Conservation (phyloP, 495 filamentous ascomycete genomes). For the Lentithecium fluviatile region DNA sequence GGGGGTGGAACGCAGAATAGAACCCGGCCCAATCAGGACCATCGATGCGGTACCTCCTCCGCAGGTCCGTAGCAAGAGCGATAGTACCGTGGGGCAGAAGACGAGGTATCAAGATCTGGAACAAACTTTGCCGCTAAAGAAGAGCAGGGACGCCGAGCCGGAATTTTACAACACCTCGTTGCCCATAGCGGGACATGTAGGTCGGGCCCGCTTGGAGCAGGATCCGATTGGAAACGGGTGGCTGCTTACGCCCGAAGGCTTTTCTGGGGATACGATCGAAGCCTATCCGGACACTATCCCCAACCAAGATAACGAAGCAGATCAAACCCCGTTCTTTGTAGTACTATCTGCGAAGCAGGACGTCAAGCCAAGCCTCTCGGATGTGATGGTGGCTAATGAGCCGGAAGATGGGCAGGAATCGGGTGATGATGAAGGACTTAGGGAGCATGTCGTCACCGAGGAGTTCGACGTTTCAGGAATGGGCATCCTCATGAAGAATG, state of each 20-base stretch:
- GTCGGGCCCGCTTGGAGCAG: conserved; percentile 2
- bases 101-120: conserved; percentile 1
- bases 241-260: conserved; percentile 1
- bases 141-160: background rate
- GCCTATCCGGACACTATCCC: conserved; percentile 18
- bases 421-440: background rate
- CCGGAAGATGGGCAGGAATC: background rate
- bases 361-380: background rate
- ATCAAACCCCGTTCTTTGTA: conserved; percentile 1
- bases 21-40: background rate
- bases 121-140: background rate
- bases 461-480: conserved; percentile 10
- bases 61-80: conserved; percentile 4
- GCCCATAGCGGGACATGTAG: conserved; percentile 13
- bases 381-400: background rate
- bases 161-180: conserved; percentile 5
- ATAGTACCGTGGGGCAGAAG: background rate
- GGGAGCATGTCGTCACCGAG: background rate
- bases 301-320: background rate
- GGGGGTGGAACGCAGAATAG: background rate
- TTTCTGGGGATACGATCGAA: background rate
- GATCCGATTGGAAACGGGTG: background rate
- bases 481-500: conserved; percentile 14
- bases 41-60: background rate
- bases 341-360: conserved; percentile 13